phyloP scores from a whole-genome alignment of 345 rosid genomes.

The Psidium guajava region DNA sequence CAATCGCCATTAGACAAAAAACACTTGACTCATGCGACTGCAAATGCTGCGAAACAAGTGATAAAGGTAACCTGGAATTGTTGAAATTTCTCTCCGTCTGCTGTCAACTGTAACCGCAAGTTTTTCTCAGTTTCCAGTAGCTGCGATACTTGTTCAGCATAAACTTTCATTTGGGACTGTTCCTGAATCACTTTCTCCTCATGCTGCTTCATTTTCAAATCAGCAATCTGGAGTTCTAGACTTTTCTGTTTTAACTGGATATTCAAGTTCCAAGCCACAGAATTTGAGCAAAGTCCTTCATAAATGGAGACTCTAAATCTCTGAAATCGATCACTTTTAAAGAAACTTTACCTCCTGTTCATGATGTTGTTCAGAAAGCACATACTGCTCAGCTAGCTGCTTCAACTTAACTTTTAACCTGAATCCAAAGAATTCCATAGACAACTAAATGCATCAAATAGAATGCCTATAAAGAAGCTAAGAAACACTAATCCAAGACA shows the following conservation, averaged over 20 bases:
- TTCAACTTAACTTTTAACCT: conserved; percentile 83
- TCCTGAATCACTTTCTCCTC: conserved; percentile 79
- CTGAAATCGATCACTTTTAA: not conserved
- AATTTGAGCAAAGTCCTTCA: not conserved
- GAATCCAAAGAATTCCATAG: conserved; percentile 1
- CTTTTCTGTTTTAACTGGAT: conserved; percentile 76
- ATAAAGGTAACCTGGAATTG: conserved; percentile 60
- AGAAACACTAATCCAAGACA: not conserved
- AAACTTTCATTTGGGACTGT: conserved; percentile 82
- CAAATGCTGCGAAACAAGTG: not conserved
- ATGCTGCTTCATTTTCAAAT: conserved; percentile 66
- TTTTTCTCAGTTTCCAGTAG: conserved; percentile 77
- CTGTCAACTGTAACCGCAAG: conserved; percentile 72
- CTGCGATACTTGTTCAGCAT: conserved; percentile 85
- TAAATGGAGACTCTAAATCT: not conserved
- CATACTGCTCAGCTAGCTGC: conserved; percentile 77
- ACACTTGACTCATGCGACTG: not conserved
- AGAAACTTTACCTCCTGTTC: conserved; percentile 47
- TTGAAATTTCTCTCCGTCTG: conserved; percentile 93
- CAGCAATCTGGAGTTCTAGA: conserved; percentile 76
- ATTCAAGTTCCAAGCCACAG: conserved; percentile 12
- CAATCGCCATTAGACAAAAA: not conserved
- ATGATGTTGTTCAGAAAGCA: conserved; percentile 71
- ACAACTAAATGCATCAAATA: not conserved
- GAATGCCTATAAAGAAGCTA: not conserved